A percentile compares a stretch with the other conserved stretches of the same genome.
Conservation (phyloP, 768 basidiomycete species). For the Termitomyces eurrhizus region DNA sequence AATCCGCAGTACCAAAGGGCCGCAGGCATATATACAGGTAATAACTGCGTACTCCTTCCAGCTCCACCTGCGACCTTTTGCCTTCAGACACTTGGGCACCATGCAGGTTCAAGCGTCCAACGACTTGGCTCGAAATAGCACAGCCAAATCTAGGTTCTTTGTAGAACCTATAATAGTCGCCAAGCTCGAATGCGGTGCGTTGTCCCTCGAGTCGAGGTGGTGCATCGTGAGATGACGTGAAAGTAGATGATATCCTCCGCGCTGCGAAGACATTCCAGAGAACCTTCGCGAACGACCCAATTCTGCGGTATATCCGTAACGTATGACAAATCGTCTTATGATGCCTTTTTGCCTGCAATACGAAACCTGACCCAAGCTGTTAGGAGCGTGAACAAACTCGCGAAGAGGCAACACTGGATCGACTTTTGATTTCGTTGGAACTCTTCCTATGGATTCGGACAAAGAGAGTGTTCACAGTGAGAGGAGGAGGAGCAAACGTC, state of each 20-base stretch:
- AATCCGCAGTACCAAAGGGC: not conserved
- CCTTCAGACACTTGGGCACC: not conserved
- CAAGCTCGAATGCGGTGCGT: slow-evolving; percentile 4
- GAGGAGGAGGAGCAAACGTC: slow-evolving; percentile 20
- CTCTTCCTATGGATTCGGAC: slow-evolving; percentile 17
- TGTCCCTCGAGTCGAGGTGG: not conserved
- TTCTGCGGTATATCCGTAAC: slow-evolving; percentile 18
- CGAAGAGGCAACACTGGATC: slow-evolving; percentile 1
- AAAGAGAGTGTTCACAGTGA: slow-evolving; percentile 21
- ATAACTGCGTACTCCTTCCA: not conserved
- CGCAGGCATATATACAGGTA: not conserved
- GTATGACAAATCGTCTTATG: not conserved
- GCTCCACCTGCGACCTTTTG: not conserved
- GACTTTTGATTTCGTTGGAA: not conserved
- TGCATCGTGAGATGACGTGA: not conserved
- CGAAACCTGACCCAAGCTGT: not conserved
- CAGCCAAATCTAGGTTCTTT: not conserved
- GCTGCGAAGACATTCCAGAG: slow-evolving; percentile 20
- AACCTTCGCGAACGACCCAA: slow-evolving; percentile 17
- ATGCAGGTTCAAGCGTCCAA: not conserved
- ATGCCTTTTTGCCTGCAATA: not conserved
- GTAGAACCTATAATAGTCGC: not conserved
- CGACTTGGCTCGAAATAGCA: not conserved
- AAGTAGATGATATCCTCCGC: slow-evolving; percentile 2
- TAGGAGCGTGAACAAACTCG: slow-evolving; percentile 7